Conservation (phyloP, 805 yeast genomes). For the Ogataea ramenticola region DNA sequence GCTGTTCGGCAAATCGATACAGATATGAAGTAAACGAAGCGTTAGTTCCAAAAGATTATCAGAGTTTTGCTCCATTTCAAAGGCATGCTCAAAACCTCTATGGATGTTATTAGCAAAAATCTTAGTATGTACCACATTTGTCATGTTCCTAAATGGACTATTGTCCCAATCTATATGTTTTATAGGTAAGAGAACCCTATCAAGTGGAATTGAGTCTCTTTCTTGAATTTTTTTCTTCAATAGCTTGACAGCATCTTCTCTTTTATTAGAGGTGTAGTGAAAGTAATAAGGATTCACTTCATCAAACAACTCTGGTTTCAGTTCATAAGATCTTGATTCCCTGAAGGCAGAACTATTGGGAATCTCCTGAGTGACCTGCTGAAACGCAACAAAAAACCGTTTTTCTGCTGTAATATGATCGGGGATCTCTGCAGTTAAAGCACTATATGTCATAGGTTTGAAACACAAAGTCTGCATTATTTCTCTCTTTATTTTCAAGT, state of each 20-base stretch:
- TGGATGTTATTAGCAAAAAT: conserved; percentile 49
- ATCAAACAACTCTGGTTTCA: conserved; percentile 48
- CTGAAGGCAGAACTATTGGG: conserved; percentile 40
- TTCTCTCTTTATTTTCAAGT: conserved; percentile 52
- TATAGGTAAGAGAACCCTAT: conserved; percentile 55
- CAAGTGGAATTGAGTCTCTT: conserved; percentile 26
- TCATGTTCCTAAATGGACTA: conserved; percentile 37
- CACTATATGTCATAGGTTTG: conserved; percentile 64
- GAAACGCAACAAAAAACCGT: conserved; percentile 56
- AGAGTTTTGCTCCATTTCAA: conserved; percentile 29
- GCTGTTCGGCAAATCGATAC: conserved; percentile 33
- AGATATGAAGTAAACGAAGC: conserved; percentile 65
- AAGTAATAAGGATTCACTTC: conserved; percentile 77
- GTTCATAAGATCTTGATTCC: conserved; percentile 58
- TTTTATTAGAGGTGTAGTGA: conserved; percentile 66
- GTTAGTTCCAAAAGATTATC: conserved; percentile 55
- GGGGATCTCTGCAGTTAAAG: conserved; percentile 60
- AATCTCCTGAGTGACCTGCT: conserved; percentile 47
- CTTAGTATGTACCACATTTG: conserved; percentile 43
- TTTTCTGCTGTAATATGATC: conserved; percentile 71
- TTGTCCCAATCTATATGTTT: conserved; percentile 29
- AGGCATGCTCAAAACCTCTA: conserved; percentile 37
- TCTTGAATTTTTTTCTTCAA: conserved; percentile 45
- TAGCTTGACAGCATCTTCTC: conserved; percentile 74
- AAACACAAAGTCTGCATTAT: conserved; percentile 81